These are phyloP conservation scores for Heterobasidion annosum DNA, from an alignment of 1,284 basidiomycete species.

Conservation along the genomic window DNA sequence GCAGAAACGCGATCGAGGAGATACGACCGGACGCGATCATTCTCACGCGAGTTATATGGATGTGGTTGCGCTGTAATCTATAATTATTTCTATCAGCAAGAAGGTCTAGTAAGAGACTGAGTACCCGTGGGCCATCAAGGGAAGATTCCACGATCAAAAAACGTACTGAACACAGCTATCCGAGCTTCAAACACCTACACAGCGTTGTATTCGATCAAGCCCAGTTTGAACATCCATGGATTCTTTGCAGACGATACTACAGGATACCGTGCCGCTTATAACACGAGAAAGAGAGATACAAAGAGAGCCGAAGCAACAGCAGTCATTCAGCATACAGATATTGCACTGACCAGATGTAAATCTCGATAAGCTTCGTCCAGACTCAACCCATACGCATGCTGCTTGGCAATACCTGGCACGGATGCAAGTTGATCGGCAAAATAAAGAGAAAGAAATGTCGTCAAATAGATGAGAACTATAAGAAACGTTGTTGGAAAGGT, in stretches of 20 bases:
- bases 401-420: slow-evolving; percentile 23
- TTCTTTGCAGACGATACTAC: too few species aligned
- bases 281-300: too few species aligned
- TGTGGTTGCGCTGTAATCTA: slow-evolving; percentile 64
- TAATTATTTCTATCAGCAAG: neutral
- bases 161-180: too few species aligned
- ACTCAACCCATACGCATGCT: slow-evolving; percentile 40
- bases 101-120: too few species aligned
- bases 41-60: slow-evolving; percentile 69
- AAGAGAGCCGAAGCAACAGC: too few species aligned
- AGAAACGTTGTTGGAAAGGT: slow-evolving; percentile 28
- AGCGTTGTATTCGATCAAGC: neutral
- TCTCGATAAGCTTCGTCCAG: slow-evolving; percentile 52
- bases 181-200: neutral
- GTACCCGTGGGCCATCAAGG: too few species aligned
- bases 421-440: slow-evolving; percentile 43
- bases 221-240: too few species aligned
- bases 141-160: too few species aligned
- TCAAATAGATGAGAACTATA: slow-evolving; percentile 39
- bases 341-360: slow-evolving; percentile 41
- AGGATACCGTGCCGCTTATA: too few species aligned
- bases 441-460: slow-evolving; percentile 43
- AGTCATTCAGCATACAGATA: neutral
- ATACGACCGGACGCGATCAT: slow-evolving; percentile 54
- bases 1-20: slow-evolving; percentile 44